Evolutionary conservation across 2,329 filamentous ascomycete genomes (phyloP), one percentile per base, ranked within the genome.

Genomic region (Nakataea oryzae): DNA sequence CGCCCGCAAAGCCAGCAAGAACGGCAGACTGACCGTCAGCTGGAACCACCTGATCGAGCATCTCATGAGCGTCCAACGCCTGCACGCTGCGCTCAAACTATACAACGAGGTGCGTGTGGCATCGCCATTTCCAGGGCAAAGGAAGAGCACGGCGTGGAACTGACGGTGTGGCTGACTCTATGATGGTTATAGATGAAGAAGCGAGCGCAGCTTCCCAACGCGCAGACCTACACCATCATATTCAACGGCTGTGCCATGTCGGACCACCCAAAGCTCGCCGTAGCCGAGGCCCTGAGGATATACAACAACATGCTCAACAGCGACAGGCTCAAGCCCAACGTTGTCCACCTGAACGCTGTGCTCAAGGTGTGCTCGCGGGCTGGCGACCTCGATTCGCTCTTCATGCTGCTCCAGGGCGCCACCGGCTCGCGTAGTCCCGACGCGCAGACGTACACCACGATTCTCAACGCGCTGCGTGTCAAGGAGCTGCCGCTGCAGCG

Each of bases 21-120:
- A 79, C 0, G 79, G 83, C 66, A 77, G 86, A 63, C 86, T 88
- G 65, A 78, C 84, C 4, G 92, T 96, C 63, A 86, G 89, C 63
- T 99, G 93, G 93, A 97, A 97, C 74, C 84, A 90, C 70, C 74
- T 96, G 57, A 87, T 99, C 62, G 82, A 87, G 63, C 85, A 91
- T 72, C 79, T 85, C 65, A 76, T 97, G 72, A 75, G 81, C 55
- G 78, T 85, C 28, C 78, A 83, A 55, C 80, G 81, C 60, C 73
- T 91, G 41, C 80, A 81, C 64, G 76, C 79, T 26, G 93, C 90
- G 24, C 75, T 96, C 63, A 92, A 89, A 74, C 78, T 91, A n/a
- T 97, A 86, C 76, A 96, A 97, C 73, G 93, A 97, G 73, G 89
- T 90, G 73, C 65, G 79, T 56, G 11, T 30, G 57, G n/a, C 34